These are phyloP conservation scores for Handroanthus guayacan DNA, from an alignment of 257 asterid species.

Conservation along the genomic window DNA sequence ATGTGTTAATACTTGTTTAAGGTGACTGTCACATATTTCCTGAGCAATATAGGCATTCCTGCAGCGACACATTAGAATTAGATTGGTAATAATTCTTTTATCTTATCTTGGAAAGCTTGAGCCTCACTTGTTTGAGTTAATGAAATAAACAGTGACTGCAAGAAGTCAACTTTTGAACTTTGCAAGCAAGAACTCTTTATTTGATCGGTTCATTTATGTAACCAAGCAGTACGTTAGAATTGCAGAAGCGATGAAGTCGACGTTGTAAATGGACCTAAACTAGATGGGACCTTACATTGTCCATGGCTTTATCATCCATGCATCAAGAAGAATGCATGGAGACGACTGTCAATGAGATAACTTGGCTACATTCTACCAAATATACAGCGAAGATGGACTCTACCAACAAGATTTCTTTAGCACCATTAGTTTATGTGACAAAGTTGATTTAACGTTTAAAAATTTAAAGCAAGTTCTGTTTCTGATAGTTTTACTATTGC, in stretches of 20 bases:
- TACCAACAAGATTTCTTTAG: constrained; percentile 24
- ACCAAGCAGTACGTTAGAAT: constrained; percentile 8
- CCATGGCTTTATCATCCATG: not conserved
- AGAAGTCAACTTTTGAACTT: not conserved
- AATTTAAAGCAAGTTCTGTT: not conserved
- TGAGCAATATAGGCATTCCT: not conserved
- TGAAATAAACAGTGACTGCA: not conserved
- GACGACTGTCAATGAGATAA: not conserved
- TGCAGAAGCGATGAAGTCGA: constrained; percentile 15
- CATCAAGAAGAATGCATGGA: constrained; percentile 6
- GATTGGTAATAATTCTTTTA: not conserved
- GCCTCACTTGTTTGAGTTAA: constrained; percentile 11
- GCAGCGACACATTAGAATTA: not conserved
- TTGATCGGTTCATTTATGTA: not conserved
- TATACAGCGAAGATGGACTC: not conserved
- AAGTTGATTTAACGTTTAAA: constrained; percentile 8
- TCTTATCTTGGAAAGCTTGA: constrained; percentile 1
- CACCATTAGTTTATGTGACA: not conserved
- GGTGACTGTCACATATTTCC: not conserved
- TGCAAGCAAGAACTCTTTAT: not conserved
- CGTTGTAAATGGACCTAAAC: constrained; percentile 15
- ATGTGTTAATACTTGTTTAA: not conserved
- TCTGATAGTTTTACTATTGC: not conserved
- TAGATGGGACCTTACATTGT: constrained; percentile 19
- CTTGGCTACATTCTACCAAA: not conserved